Evolutionary conservation across 1,284 basidiomycete genomes (phyloP).

Genomic region (Hymenochaete sp.): DNA sequence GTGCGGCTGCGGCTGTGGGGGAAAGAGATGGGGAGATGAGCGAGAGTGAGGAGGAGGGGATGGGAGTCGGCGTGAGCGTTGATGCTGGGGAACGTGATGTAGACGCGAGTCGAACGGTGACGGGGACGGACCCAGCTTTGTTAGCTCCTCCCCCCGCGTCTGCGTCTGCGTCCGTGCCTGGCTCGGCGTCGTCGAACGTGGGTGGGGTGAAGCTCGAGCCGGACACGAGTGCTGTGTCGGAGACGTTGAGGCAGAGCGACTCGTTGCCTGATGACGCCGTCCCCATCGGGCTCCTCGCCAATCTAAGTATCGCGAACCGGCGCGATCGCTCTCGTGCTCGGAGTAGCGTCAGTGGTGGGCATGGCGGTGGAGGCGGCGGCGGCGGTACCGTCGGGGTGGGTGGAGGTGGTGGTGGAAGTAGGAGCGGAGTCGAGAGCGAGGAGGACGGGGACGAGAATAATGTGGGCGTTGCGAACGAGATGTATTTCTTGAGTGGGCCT

Average conservation of each 20-base stretch:
- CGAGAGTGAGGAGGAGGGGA: conserved; percentile 24
- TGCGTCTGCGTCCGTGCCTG: conserved; percentile 16
- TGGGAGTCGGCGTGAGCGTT: neutral
- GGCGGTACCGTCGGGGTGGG: conserved; percentile 12
- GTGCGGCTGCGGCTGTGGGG: conserved; percentile 15
- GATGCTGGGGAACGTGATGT: neutral
- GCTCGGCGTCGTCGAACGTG: conserved; percentile 27
- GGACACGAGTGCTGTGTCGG: conserved; percentile 12
- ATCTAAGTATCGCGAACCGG: conserved; percentile 51
- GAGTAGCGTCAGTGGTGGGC: conserved; percentile 25
- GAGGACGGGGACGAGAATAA: conserved; percentile 50
- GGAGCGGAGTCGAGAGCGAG: conserved; percentile 14
- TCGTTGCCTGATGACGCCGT: conserved; percentile 53
- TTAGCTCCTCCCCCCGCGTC: too few species aligned
- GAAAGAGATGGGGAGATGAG: conserved; percentile 26
- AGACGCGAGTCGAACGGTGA: neutral
- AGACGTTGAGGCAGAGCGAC: conserved; percentile 28
- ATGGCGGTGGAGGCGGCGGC: conserved; percentile 30
- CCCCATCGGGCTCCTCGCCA: conserved; percentile 65
- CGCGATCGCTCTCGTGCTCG: conserved; percentile 30
- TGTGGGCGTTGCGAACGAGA: conserved; percentile 72
- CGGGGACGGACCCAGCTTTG: neutral
- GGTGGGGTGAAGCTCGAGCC: conserved; percentile 3
- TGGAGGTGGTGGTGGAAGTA: conserved; percentile 25
- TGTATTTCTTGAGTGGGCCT: conserved; percentile 77